A percentile compares a stretch with the other conserved stretches of the same genome.
phyloP scores from a whole-genome alignment of 2,329 filamentous ascomycete species.

The Aciculosporium take region DNA sequence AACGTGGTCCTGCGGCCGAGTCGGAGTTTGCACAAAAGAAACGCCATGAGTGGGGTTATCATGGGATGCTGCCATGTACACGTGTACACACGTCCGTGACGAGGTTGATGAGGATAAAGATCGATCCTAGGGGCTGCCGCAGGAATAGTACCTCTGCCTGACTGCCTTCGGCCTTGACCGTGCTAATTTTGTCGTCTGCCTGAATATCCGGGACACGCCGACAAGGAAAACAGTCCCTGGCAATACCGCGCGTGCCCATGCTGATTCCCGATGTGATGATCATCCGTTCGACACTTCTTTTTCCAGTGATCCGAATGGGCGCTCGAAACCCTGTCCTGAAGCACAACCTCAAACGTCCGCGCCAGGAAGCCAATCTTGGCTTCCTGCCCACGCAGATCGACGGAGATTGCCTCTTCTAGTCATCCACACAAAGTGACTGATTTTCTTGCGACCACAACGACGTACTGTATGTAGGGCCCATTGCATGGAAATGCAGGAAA shows the following conservation, averaged over 20 bases:
- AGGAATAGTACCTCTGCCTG: too few relatives aligned
- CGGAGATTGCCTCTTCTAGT: constrained; percentile 1
- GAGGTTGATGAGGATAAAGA: too few relatives aligned
- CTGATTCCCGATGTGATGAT: too few relatives aligned
- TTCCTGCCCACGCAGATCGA: neutral
- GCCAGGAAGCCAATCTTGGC: neutral
- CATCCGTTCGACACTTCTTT: neutral
- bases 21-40: neutral
- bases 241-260: neutral
- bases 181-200: neutral
- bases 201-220: neutral
- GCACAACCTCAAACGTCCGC: neutral
- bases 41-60: neutral
- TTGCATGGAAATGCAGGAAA: neutral
- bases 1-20: constrained; percentile 1
- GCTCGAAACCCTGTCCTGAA: neutral
- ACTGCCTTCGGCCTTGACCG: neutral
- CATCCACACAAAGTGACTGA: neutral
- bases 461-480: neutral
- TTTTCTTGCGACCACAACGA: neutral
- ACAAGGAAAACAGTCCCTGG: neutral
- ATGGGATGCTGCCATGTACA: too few relatives aligned
- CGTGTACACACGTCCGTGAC: too few relatives aligned
- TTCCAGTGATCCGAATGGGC: neutral
- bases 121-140: too few relatives aligned